phyloP scores from a whole-genome alignment of 176 grass and related monocot species.

The Oryza glumipatula region DNA sequence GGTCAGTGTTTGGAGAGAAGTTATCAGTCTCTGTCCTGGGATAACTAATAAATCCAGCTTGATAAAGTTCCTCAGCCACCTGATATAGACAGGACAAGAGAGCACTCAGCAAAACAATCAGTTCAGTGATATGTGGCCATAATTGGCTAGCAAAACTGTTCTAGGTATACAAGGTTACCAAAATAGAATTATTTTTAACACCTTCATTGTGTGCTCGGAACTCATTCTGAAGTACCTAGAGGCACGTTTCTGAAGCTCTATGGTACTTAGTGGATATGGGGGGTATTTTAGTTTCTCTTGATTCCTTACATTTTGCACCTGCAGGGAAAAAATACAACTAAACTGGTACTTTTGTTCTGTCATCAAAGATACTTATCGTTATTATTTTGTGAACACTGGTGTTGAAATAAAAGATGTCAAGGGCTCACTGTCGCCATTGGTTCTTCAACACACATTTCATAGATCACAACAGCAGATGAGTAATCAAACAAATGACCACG shows the following conservation, averaged over 20 bases:
- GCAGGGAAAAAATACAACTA: conserved; percentile 33
- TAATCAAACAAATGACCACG: conserved; percentile 94
- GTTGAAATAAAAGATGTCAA: conserved; percentile 34
- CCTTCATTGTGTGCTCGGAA: conserved; percentile 97
- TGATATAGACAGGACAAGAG: conserved; percentile 45
- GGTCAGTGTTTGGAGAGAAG: conserved; percentile 90
- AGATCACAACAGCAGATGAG: conserved; percentile 70
- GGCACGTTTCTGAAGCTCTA: conserved; percentile 98
- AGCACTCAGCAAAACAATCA: conserved; percentile 39
- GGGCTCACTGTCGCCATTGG: conserved; percentile 85
- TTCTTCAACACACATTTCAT: conserved; percentile 95
- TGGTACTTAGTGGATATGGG: conserved; percentile 90
- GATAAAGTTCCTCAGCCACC: conserved; percentile 94
- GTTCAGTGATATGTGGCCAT: conserved; percentile 2
- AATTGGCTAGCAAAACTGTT: conserved; percentile 26
- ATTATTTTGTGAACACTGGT: conserved; percentile 25
- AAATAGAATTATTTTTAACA: conserved; percentile 36
- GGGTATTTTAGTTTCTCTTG: conserved; percentile 95
- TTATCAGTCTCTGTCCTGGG: conserved; percentile 95
- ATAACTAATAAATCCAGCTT: conserved; percentile 97
- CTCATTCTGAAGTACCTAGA: conserved; percentile 99
- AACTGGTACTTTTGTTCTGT: conserved; percentile 15
- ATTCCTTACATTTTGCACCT: conserved; percentile 87
- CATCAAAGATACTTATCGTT: neutral
- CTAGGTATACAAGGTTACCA: conserved; percentile 22